Conservation (phyloP, 208 protist species). For the Wallacemonas sp. region DNA sequence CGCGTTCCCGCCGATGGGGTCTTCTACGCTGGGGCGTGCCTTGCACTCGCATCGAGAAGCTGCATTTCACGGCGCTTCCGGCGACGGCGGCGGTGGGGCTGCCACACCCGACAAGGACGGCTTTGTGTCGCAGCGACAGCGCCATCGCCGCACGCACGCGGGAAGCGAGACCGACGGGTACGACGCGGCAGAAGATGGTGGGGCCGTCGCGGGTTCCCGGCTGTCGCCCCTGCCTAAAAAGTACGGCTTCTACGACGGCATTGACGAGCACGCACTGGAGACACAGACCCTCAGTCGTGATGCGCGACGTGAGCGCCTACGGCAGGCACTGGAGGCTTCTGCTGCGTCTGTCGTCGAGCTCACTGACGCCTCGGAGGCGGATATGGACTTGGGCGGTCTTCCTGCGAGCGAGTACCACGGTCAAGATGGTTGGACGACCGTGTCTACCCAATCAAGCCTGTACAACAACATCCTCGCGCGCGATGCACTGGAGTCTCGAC, state of each 20-base stretch:
- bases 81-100: not conserved
- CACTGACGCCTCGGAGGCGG: slow-evolving; percentile 68
- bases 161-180: slow-evolving; percentile 7
- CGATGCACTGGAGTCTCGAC: slow-evolving; percentile 71
- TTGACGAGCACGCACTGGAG: slow-evolving; percentile 63
- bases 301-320: slow-evolving; percentile 45
- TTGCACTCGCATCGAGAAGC: not conserved
- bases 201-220: slow-evolving; percentile 41
- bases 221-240: slow-evolving; percentile 62
- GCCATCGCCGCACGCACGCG: slow-evolving; percentile 14
- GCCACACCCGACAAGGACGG: slow-evolving; percentile 1
- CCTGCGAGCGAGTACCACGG: slow-evolving; percentile 74
- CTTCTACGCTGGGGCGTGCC: not conserved
- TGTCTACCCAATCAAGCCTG: slow-evolving; percentile 75
- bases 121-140: slow-evolving; percentile 35
- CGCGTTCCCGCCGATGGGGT: slow-evolving; percentile 2
- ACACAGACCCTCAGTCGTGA: slow-evolving; percentile 26
- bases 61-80: not conserved
- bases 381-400: slow-evolving; percentile 75
- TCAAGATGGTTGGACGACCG: slow-evolving; percentile 63
- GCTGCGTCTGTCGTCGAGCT: slow-evolving; percentile 74
- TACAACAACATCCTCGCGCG: slow-evolving; percentile 54
- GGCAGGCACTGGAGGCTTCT: slow-evolving; percentile 49
- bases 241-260: slow-evolving; percentile 66
- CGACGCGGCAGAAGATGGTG: not conserved